Percentiles rank a stretch among this genome's conserved stretches.
phyloP scores from a whole-genome alignment of 352 stramenopile species.

The Pythium coloratum region DNA sequence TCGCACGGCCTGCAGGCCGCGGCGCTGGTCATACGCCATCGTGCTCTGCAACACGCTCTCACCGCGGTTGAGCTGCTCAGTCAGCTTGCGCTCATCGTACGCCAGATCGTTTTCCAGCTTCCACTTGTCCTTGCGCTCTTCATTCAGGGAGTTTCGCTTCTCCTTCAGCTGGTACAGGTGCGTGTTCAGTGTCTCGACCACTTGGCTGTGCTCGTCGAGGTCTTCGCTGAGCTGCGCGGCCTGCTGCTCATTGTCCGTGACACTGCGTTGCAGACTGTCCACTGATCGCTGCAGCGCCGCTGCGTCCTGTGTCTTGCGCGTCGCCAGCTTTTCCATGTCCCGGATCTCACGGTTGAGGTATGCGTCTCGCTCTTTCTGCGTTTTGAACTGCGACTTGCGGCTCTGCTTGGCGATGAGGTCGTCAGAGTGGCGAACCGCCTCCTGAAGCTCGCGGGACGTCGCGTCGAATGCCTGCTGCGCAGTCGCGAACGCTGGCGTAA shows the following conservation, averaged over 20 bases:
- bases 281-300: conserved; percentile 41
- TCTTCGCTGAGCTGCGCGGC: conserved; percentile 47
- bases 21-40: conserved; percentile 85
- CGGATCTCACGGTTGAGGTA: conserved; percentile 72
- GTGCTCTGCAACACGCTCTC: conserved; percentile 81
- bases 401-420: conserved; percentile 96
- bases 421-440: conserved; percentile 68
- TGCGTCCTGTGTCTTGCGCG: conserved; percentile 60
- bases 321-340: conserved; percentile 62
- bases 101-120: conserved; percentile 76
- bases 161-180: conserved; percentile 77
- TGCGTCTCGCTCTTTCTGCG: conserved; percentile 91
- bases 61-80: conserved; percentile 67
- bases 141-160: conserved; percentile 71
- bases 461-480: conserved; percentile 78
- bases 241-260: conserved; percentile 47
- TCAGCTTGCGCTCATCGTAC: conserved; percentile 73
- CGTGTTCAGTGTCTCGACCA: conserved; percentile 50
- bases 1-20: conserved; percentile 78
- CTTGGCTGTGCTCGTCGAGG: conserved; percentile 50
- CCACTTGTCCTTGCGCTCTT: conserved; percentile 83
- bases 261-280: conserved; percentile 40
- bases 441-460: conserved; percentile 69
- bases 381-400: conserved; percentile 93
- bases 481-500: conserved; percentile 55